Percentiles rank a stretch among this genome's conserved stretches.
Conservation (phyloP, 768 basidiomycete genomes). For the Leccinum disarticulatum region DNA sequence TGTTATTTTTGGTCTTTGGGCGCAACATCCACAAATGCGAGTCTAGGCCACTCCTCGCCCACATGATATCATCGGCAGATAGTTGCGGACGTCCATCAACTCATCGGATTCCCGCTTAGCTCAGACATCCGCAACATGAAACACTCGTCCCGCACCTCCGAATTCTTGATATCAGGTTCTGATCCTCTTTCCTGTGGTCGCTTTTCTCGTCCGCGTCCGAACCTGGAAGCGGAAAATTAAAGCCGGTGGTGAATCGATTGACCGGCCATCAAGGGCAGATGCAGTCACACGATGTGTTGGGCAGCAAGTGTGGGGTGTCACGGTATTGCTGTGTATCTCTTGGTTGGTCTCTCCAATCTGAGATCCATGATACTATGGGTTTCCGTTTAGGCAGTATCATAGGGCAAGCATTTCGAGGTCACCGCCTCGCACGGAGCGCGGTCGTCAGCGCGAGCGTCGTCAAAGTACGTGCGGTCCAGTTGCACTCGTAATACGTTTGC, state of each 20-base stretch:
- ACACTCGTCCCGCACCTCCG: slow-evolving; percentile 58
- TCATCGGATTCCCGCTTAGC: slow-evolving; percentile 28
- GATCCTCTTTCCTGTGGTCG: slow-evolving; percentile 93
- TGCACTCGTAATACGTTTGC: too few relatives aligned
- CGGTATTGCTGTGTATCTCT: slow-evolving; percentile 86
- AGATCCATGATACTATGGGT: too few relatives aligned
- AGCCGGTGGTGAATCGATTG: slow-evolving; percentile 70
- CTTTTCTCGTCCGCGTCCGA: slow-evolving; percentile 53
- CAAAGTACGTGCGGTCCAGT: too few relatives aligned
- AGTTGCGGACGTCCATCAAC: not conserved
- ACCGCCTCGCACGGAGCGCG: too few relatives aligned
- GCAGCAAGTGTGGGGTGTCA: slow-evolving; percentile 85
- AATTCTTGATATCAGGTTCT: slow-evolving; percentile 86
- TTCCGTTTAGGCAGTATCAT: too few relatives aligned
- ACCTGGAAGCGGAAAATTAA: slow-evolving; percentile 47
- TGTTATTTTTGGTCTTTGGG: not conserved
- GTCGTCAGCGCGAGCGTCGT: too few relatives aligned
- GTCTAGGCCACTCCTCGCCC: slow-evolving; percentile 81
- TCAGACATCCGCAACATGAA: too few relatives aligned
- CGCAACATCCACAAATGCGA: slow-evolving; percentile 5
- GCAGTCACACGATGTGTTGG: slow-evolving; percentile 82
- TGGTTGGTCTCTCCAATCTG: slow-evolving; percentile 44
- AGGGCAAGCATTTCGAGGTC: too few relatives aligned
- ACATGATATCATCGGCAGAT: slow-evolving; percentile 63
- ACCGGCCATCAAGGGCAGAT: slow-evolving; percentile 96